These are phyloP conservation scores for Coemansia umbellata DNA, from an alignment of 192 early-diverging fungal genomes.

Conservation along the genomic window DNA sequence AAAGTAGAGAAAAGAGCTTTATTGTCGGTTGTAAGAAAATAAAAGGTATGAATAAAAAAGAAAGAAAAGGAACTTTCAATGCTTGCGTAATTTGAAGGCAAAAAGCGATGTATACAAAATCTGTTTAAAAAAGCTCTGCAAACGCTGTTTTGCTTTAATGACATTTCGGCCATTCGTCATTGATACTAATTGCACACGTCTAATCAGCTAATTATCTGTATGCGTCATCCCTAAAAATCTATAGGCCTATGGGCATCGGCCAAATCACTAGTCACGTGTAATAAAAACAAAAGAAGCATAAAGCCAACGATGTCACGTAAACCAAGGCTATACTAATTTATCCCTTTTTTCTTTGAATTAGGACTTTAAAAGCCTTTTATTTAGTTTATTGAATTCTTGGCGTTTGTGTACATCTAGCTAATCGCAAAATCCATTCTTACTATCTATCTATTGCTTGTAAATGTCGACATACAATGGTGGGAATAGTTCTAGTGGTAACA, in stretches of 20 bases:
- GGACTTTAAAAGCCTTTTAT: not conserved
- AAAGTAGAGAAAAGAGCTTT: no score
- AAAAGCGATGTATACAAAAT: no score
- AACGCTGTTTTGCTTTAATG: no score
- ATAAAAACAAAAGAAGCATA: not conserved
- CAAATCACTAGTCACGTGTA: not conserved
- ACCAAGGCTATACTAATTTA: no score
- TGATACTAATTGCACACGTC: not conserved
- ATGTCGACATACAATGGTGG: not conserved
- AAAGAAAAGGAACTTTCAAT: no score
- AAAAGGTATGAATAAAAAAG: no score
- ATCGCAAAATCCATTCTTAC: not conserved
- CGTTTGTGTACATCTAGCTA: not conserved
- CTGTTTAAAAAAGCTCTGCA: no score
- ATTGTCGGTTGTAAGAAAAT: no score
- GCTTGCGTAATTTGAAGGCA: no score
- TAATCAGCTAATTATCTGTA: not conserved
- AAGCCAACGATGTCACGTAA: no score
- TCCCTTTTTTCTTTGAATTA: not conserved
- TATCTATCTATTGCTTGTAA: not conserved
- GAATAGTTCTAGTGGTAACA: slow-evolving; percentile 5
- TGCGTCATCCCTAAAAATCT: not conserved
- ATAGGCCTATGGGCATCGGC: not conserved
- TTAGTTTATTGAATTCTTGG: not conserved
- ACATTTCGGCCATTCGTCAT: slow-evolving; percentile 4